phyloP scores from a whole-genome alignment of 768 basidiomycete species.

The Neoboletus subvelutipes region DNA sequence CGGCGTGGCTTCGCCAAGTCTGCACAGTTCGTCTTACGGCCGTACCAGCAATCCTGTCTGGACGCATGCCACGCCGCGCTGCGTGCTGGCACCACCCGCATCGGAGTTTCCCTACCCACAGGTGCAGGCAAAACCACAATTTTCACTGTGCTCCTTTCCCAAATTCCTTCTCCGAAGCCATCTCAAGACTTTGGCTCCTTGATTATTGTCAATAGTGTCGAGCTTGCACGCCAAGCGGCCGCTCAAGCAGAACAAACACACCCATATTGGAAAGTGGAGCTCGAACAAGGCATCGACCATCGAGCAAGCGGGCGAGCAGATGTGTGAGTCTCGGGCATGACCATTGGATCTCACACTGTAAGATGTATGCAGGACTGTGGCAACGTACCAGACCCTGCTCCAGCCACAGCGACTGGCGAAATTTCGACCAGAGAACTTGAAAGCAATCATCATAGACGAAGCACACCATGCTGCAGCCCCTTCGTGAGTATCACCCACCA shows the following conservation, averaged over 20 bases:
- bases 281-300: conserved; percentile 83
- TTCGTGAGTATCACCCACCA: conserved; percentile 53
- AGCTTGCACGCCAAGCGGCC: conserved; percentile 87
- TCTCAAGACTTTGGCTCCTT: conserved; percentile 58
- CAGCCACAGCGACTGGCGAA: conserved; percentile 65
- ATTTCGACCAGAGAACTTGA: conserved; percentile 65
- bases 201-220: conserved; percentile 86
- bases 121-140: conserved; percentile 90
- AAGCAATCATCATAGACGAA: conserved; percentile 86
- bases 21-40: conserved; percentile 51
- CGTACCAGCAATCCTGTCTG: conserved; percentile 85
- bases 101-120: conserved; percentile 83
- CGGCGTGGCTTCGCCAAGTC: conserved; percentile 9
- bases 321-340: conserved; percentile 48
- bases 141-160: conserved; percentile 79
- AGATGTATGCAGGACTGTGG: conserved; percentile 60
- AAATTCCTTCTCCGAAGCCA: conserved; percentile 47
- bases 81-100: conserved; percentile 61
- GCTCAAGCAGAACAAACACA: conserved; percentile 63
- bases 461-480: conserved; percentile 95
- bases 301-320: conserved; percentile 80
- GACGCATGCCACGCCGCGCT: conserved; percentile 75
- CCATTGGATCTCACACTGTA: not conserved
- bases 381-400: conserved; percentile 84
- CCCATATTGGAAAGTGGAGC: conserved; percentile 79